Base-by-base conservation (phyloP, 345 rosid species). In the Citrus maxima region DNA sequence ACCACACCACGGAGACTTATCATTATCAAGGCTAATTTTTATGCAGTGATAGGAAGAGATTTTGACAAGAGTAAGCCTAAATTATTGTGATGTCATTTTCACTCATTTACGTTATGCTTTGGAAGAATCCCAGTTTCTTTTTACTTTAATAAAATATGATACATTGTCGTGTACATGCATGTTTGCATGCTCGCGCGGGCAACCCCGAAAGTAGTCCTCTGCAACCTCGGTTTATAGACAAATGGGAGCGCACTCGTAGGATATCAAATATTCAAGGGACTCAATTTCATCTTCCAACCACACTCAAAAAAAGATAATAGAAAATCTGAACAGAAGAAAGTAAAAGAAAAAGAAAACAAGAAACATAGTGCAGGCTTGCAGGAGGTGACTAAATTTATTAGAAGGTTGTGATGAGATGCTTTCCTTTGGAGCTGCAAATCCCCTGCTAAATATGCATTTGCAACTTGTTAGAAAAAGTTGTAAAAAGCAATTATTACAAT, bases 351-450 rank as follows among this genome's bases (percentile, higher is more conserved):
- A 42, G 14, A 42, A 10, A 42, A 10, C 4, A 25, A 49, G 32
- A 59, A 38, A 64, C 12, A 51, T 12, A 27, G 30, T 65, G 66
- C 66, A 67, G 55, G 55, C 25, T 16, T 5, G 42, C 40, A 79
- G 72, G 24, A 66, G 58, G 37, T 4, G 49, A 65, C 61, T 54
- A 24, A 49, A 66, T 54, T 34, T 34, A 74, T 78, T 67, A 70
- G 67, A 66, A 66, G 34, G 61, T 35, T 32, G 22, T 32, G 75
- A 62, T 14, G 69, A 72, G 81, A 83, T 81, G 86, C 79, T 84
- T 82, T 65, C 81, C 62, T 78, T 73, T 73, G 82, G 64, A 78
- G 79, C 80, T 79, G 77, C 81, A 75, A 81, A 83, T 78, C 82
- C 81, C 66, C 65, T 58, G 51, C 42, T 38, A 72, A 67, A 54